Percentiles rank a stretch among this genome's conserved stretches.
phyloP scores from a whole-genome alignment of 2,329 filamentous ascomycete genomes.

The Exophiala oligosperma region DNA sequence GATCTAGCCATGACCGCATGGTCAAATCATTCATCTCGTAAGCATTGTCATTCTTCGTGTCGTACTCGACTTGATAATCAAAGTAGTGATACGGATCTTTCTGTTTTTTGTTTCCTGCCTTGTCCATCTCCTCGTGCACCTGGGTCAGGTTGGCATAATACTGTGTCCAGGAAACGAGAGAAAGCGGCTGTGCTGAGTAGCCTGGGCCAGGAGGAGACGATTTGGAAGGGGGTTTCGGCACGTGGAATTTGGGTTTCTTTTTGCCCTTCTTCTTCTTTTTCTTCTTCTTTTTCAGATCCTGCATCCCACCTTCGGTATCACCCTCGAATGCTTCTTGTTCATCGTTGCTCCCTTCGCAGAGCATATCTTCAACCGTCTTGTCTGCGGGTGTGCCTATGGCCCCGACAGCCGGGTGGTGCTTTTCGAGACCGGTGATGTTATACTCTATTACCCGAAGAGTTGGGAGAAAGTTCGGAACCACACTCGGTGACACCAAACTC shows the following conservation, averaged over 20 bases:
- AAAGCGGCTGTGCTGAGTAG: constrained; percentile 81
- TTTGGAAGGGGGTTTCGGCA: constrained; percentile 73
- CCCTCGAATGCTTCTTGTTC: constrained; percentile 28
- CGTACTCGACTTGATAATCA: constrained; percentile 79
- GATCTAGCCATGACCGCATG: constrained; percentile 73
- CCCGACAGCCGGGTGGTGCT: constrained; percentile 32
- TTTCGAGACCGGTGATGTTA: constrained; percentile 77
- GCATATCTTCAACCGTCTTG: not conserved
- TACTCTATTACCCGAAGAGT: constrained; percentile 90
- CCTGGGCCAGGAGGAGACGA: constrained; percentile 78
- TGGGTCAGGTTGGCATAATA: constrained; percentile 93
- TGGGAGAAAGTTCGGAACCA: constrained; percentile 92
- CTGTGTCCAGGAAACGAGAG: constrained; percentile 78
- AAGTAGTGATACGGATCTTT: constrained; percentile 60
- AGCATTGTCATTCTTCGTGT: constrained; percentile 72
- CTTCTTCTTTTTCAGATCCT: constrained; percentile 47
- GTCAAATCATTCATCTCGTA: constrained; percentile 82
- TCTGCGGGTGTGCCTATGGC: constrained; percentile 19
- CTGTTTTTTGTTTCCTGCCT: constrained; percentile 16
- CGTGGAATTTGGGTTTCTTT: constrained; percentile 60
- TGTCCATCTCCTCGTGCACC: constrained; percentile 71
- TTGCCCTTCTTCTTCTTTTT: constrained; percentile 52
- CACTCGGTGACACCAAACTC: constrained; percentile 76
- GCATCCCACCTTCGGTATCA: constrained; percentile 41
- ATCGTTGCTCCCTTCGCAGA: constrained; percentile 2